Evolutionary conservation across 1,139 yeast species (phyloP), one percentile per base, ranked within the genome.

Genomic region (Saccharomyces pastorianus): DNA sequence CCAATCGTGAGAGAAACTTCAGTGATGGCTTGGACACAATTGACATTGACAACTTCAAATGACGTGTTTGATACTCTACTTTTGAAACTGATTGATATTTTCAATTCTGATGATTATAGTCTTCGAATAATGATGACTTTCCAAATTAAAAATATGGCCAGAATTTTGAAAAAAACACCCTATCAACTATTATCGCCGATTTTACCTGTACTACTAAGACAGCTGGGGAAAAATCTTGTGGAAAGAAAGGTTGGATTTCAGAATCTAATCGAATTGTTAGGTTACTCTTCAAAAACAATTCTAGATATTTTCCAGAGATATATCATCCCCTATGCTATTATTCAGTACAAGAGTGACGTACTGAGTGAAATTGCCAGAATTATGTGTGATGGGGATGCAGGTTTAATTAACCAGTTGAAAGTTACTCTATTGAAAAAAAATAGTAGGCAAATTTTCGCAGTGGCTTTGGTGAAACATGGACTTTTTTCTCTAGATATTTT

Each of bases 101-200:
- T 66, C 53, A 66, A 65, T 32, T 64, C 71, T 2, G 56, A 58
- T 28, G 63, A 67, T 51, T 65, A 59, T 51, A 62, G 69, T n/a
- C 57, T 61, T 17, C 66, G 64, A 46, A 56, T 60, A 38, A 63
- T 66, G 66, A 64, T 66, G 65, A 62, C 63, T 3, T 65, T 63
- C 31, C 69, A 69, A 56, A 60, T 71, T 4, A 61, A 63, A 34
- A 61, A 62, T 46, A 58, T 70, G 46, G 77, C 84, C 0, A 67
- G 70, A 20, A 70, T 75, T 1, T 74, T 76, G 55, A 66, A 72
- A 1, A 66, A 80, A 31, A 78, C 87, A 1, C 84, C 89, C 0
- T 83, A 84, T 73, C 88, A 86, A 64, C 69, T 93, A 17, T 72
- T 90, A 38, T 80, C 89, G 3, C 96, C 96, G 0, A 87, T 82